phyloP scores from a whole-genome alignment of 2,329 filamentous ascomycete genomes.

The Nannizzia gypsea region DNA sequence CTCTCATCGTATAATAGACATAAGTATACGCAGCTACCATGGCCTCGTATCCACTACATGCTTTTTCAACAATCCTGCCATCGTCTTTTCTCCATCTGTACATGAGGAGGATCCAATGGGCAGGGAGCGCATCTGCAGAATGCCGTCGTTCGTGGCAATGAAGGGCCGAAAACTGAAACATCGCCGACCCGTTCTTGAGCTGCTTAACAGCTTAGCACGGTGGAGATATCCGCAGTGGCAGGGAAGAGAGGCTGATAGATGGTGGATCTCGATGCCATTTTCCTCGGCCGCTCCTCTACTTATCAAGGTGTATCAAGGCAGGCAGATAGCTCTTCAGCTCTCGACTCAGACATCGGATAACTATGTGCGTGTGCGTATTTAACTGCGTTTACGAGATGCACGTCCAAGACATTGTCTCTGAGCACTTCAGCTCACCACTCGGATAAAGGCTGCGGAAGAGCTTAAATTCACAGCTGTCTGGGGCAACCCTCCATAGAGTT shows the following conservation, averaged over 20 bases:
- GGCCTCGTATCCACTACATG: not conserved
- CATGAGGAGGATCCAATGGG: not conserved
- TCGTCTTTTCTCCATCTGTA: not conserved
- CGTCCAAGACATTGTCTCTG: not conserved
- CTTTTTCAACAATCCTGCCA: not conserved
- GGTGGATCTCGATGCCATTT: not conserved
- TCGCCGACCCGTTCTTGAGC: not conserved
- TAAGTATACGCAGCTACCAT: not conserved
- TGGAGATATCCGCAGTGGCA: not conserved
- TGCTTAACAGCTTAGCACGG: not conserved
- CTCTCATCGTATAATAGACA: not conserved
- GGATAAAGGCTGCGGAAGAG: not conserved
- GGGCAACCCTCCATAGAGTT: not conserved
- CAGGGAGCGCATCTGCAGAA: not conserved
- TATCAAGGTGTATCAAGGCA: too few relatives aligned
- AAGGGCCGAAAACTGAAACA: not conserved
- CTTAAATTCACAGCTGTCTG: not conserved
- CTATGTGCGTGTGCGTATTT: too few relatives aligned
- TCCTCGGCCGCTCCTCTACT: too few relatives aligned
- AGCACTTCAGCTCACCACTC: not conserved
- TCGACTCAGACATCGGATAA: too few relatives aligned
- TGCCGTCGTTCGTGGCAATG: not conserved
- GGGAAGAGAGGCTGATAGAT: not conserved
- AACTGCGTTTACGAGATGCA: not conserved
- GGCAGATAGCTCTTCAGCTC: too few relatives aligned